These are phyloP conservation scores for Cunninghamia lanceolata DNA, from an alignment of 75 land plant species.

Conservation along the genomic window DNA sequence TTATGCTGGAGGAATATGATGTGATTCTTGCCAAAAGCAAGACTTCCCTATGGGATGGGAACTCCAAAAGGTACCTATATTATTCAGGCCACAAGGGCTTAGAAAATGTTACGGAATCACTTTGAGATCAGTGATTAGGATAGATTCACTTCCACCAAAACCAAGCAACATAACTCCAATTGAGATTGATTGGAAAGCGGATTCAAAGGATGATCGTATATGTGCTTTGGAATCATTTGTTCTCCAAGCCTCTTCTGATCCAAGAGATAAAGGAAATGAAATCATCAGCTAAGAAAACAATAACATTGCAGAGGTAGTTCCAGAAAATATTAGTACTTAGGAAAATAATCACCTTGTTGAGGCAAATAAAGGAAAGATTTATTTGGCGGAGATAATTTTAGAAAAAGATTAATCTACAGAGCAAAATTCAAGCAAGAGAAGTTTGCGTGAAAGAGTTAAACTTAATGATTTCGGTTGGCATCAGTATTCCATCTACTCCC, in stretches of 20 bases:
- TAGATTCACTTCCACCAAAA: neutral
- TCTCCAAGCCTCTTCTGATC: neutral
- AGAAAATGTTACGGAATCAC: no score
- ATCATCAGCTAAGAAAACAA: neutral
- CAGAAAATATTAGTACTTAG: neutral
- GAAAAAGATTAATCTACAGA: neutral
- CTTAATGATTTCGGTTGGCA: neutral
- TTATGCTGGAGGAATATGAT: neutral
- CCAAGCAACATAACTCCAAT: neutral
- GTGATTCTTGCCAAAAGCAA: neutral
- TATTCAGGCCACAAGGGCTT: neutral
- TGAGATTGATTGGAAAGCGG: constrained; percentile 6
- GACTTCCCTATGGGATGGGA: neutral
- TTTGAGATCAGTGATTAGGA: neutral
- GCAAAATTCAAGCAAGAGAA: neutral
- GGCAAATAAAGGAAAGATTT: neutral
- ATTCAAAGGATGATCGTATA: neutral
- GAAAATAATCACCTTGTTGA: neutral
- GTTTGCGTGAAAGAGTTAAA: neutral
- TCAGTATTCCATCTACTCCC: neutral
- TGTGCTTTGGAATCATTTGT: neutral
- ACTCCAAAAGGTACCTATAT: neutral
- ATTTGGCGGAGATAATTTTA: neutral
- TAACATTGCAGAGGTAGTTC: neutral
- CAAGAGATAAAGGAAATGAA: neutral